Evolutionary conservation across 163 green algal species (phyloP).

Genomic region (Volvox carteri): DNA sequence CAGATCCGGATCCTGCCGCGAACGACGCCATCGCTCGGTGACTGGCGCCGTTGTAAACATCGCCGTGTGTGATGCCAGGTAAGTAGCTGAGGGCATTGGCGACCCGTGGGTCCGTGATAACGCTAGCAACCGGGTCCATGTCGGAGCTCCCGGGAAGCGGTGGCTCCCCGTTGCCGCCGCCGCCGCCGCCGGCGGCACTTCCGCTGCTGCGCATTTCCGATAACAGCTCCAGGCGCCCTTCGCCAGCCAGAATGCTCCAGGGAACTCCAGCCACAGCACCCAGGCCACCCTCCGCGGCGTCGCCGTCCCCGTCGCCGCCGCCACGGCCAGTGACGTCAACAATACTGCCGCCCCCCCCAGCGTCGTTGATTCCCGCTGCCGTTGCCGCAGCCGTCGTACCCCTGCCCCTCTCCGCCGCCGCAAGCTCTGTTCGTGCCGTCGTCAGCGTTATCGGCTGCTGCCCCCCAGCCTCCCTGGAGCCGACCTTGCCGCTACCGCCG

Average conservation of each 20-base stretch:
- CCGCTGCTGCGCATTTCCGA: background rate
- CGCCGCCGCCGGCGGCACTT: too few species aligned
- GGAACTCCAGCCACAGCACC: background rate
- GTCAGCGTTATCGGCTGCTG: too few species aligned
- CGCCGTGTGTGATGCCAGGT: background rate
- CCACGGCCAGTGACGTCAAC: background rate
- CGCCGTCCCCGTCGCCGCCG: background rate
- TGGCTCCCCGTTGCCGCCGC: background rate
- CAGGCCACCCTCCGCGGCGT: background rate
- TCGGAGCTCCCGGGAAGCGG: background rate
- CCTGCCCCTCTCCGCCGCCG: background rate
- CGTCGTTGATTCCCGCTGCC: background rate
- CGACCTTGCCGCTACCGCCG: background rate
- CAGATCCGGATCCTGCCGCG: background rate
- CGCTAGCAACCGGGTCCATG: too few species aligned
- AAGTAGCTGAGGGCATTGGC: background rate
- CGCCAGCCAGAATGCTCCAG: background rate
- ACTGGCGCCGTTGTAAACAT: background rate
- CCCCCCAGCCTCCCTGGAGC: too few species aligned
- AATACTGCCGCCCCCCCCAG: background rate
- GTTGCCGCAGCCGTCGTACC: background rate
- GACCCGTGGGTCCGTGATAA: background rate
- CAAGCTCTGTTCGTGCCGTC: background rate
- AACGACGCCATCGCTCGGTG: too few species aligned
- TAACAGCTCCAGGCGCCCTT: background rate